Base-by-base conservation (phyloP, 192 early-diverging fungal genomes). In the Backusella tarrabulga region DNA sequence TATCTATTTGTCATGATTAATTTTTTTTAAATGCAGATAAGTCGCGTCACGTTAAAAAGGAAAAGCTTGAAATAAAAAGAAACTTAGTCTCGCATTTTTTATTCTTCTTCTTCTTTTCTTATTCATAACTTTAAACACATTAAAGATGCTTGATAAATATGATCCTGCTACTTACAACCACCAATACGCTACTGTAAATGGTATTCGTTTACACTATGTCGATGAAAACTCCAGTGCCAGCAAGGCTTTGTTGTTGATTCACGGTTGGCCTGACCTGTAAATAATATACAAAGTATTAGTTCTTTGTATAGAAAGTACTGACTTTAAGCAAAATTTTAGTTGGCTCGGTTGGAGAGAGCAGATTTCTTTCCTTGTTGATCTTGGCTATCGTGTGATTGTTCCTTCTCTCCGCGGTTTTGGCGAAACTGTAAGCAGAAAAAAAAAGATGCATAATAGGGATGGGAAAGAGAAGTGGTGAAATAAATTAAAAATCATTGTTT, bases 331-430 rank as follows among this genome's bases (percentile, higher is more conserved):
- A 38, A 54, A 60, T 36, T 52, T 15, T 75, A 74, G 73, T 7
- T 79, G 72, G 73, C 34, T 74, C 19, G 78, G 78, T 38, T 84
- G 83, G 83, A 67, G 83, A 68, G 71, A 84, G 21, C 83, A 84
- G 56, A 91, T 91, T 71, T 77, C 79, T 12, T 88, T 79, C 50
- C 77, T 91, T 29, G 87, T 79, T 32, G 70, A 83, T 8, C 84
- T 85, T 34, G 90, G 90, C 9, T 91, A 88, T 72, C 83, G 90
- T 29, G 90, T 91, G 15, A 87, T 91, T 52, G 88, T 78, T 41
- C 76, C 82, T 23, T 85, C 87, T 29, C 71, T 80, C 32, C 77
- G 87, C 6, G 90, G 90, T 15, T 91, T 82, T 46, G 90, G 88
- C 41, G 84, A 87, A 74, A 85, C 86, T 5, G 82, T 83, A 80